Base-by-base conservation (phyloP, 768 basidiomycete genomes). In the Mycena haematopus region DNA sequence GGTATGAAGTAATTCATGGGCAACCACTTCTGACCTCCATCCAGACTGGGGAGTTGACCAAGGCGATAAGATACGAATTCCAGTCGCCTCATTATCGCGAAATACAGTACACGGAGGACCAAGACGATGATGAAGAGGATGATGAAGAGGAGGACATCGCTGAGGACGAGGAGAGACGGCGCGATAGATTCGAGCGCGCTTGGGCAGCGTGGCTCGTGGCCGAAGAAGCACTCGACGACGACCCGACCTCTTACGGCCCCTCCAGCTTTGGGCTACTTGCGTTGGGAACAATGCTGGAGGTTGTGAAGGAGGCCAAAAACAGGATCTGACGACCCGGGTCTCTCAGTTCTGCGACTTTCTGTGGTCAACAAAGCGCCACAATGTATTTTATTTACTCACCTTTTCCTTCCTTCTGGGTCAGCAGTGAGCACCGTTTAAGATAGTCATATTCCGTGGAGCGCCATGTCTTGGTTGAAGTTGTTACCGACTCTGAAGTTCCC, bases 191-290 rank as follows among this genome's bases (percentile, higher is more conserved):
- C 61, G 69, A 65, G 61, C 79, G 82, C 19, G 75, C 79, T 15
- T 82, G 77, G 77, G 77, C 77, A 1, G 83, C 74, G 0, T 84
- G 82, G 83, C 63, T 71, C 6, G 75, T 76, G 7, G 78, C 79
- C 0, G 76, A 76, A 63, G 71, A 68, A 2, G 50, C 45, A 11
- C 40, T 81, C 19, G 62, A 65, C 0, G 68, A 72, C n/a, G 70
- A 75, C 15, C 68, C 71, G 17, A 61, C 25, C 4, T 52, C 53
- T 49, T 84, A 77, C 61, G 82, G 82, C 1, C 70, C 78, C 8
- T 76, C 77, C 62, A 80, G 79, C 65, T 84, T 83, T 52, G 82
- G 82, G 11, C 59, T 80, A 58, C 72, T 84, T 19, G 81, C 80
- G 21, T 57, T 84, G 65, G 78, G 78, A 13, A 67, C 72, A 25